Conservation (phyloP, 2,329 filamentous ascomycete genomes). For the Botrytis elliptica region DNA sequence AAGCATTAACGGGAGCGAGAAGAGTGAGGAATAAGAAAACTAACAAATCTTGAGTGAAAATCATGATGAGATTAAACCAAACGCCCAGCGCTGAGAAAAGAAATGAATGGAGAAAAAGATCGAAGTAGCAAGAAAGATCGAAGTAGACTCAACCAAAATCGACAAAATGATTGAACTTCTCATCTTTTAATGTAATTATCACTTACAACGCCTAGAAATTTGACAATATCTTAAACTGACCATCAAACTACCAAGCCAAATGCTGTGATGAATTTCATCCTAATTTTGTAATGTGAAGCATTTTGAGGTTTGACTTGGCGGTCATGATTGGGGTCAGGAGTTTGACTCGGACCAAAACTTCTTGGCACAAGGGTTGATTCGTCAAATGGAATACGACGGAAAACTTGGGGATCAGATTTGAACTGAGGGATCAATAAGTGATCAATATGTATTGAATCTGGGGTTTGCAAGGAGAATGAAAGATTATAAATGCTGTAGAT, state of each 20-base stretch:
- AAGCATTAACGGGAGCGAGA: slow-evolving; percentile 25
- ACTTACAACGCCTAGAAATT: background rate
- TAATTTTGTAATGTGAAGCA: slow-evolving; percentile 15
- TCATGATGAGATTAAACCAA: slow-evolving; percentile 15
- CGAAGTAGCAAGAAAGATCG: background rate
- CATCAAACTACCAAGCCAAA: slow-evolving; percentile 18
- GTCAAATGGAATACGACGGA: background rate
- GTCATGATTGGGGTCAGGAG: background rate
- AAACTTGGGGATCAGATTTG: background rate
- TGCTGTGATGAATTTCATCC: slow-evolving; percentile 4
- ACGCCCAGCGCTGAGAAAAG: slow-evolving; percentile 18
- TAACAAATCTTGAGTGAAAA: slow-evolving; percentile 13
- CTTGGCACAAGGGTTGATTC: slow-evolving; percentile 5
- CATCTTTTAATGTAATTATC: slow-evolving; percentile 7
- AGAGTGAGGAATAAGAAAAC: slow-evolving; percentile 3
- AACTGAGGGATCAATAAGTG: background rate
- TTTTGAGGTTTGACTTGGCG: slow-evolving; percentile 20
- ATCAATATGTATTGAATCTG: background rate
- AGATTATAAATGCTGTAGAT: background rate
- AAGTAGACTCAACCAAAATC: background rate
- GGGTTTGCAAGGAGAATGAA: background rate
- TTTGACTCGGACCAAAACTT: slow-evolving; percentile 19
- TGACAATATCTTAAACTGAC: background rate
- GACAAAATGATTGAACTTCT: background rate
- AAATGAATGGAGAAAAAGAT: background rate